Base-by-base conservation (phyloP, 2,329 filamentous ascomycete species). In the Scedosporium boydii region DNA sequence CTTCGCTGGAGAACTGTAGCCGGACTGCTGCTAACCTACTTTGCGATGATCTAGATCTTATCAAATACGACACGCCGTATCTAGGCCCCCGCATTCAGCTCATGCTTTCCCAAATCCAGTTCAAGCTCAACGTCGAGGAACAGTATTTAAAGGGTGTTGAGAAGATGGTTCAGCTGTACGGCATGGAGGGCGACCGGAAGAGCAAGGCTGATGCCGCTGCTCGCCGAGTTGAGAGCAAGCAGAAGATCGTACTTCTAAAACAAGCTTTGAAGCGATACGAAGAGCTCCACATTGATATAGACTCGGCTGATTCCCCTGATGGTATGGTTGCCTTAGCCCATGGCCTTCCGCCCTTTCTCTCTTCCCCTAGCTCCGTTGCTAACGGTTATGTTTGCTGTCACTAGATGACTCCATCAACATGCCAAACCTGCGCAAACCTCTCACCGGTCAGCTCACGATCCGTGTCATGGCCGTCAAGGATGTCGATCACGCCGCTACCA, bases 131-230 rank as follows among this genome's bases (percentile, higher is more conserved):
- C 68, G 95, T 99, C 29, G 95, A 99, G 75, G 96, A 97, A 73
- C 95, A 99, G 77, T 99, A 99, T 76, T 92, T 98, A 67, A 96
- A 96, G 71, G 95, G 95, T 65, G 95, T 99, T 69, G 95, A 99
- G 76, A 99, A 99, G 80, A 98, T 99, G 95, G 91, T 97, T 57
- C 91, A 95, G 73, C 81, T 99, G 42, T 99, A 99, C 73, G 88
- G 95, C 72, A 95, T 98, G 83, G 95, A 98, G 74, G 93, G 95
- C 34, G 95, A 99, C 73, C 87, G 93, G 69, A 97, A 96, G 80
- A 98, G 93, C 78, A 91, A 89, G 73, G 87, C 90, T 63, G 95
- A 99, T 75, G 95, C 95, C 51, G 92, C 96, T 69, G 90, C 88
- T 59, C 87, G 91, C 71, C 85, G 90, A 63, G 88, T 96, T 65